A percentile compares a stretch with the other conserved stretches of the same genome.
Evolutionary conservation across 2,329 filamentous ascomycete species (phyloP).

Genomic region (Fusarium temperatum): DNA sequence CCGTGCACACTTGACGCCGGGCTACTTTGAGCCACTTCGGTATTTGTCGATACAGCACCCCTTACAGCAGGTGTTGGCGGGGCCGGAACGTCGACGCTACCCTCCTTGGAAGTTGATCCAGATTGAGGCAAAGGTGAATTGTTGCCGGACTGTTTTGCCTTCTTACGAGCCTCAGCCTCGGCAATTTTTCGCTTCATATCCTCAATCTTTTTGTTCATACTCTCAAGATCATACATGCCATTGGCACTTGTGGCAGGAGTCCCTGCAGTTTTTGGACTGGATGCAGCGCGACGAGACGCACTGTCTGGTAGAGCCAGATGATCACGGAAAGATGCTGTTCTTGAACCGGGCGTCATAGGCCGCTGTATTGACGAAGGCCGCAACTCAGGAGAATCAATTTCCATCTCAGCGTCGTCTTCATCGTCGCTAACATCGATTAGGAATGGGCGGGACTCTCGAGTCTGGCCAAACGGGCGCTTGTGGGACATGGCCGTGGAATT

Average conservation of each 20-base stretch:
- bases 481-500: slow-evolving; percentile 51
- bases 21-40: neutral
- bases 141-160: slow-evolving; percentile 49
- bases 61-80: neutral
- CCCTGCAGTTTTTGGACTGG: slow-evolving; percentile 51
- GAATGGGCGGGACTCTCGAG: slow-evolving; percentile 67
- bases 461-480: slow-evolving; percentile 72
- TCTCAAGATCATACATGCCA: slow-evolving; percentile 54
- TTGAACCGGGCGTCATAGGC: slow-evolving; percentile 45
- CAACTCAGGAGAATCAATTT: slow-evolving; percentile 65
- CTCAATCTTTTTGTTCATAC: slow-evolving; percentile 67
- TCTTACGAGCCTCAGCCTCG: slow-evolving; percentile 65
- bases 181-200: slow-evolving; percentile 68
- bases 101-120: slow-evolving; percentile 39
- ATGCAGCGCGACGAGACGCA: slow-evolving; percentile 49
- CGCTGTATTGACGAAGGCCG: slow-evolving; percentile 49
- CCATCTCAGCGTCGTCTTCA: slow-evolving; percentile 73
- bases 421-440: slow-evolving; percentile 88
- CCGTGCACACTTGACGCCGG: slow-evolving; percentile 10
- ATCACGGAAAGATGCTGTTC: slow-evolving; percentile 53
- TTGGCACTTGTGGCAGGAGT: slow-evolving; percentile 51
- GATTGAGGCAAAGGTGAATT: slow-evolving; percentile 44
- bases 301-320: slow-evolving; percentile 56
- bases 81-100: slow-evolving; percentile 32
- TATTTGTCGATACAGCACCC: neutral